Base-by-base conservation (phyloP, 1,139 yeast genomes). In the Yamadazyma taylorii region DNA sequence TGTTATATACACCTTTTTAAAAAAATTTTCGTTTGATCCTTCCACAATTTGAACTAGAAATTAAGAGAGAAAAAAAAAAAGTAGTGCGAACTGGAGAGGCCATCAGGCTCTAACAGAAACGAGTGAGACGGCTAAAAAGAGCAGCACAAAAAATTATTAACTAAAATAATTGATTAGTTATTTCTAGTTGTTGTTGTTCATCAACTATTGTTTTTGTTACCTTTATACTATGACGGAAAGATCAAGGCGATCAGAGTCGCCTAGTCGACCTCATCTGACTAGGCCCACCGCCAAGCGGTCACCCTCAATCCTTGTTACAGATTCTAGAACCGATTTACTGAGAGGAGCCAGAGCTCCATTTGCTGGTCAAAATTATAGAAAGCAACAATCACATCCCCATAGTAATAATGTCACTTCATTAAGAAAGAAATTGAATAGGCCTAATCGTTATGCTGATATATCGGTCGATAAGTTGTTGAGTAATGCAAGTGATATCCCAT, bases 251-350 rank as follows among this genome's bases (percentile, higher is more conserved):
- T 35, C 49, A n/a, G 26, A 33, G 11, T 41, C 50, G 3, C 40
- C 46, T 19, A 38, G 17, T 14, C 14, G 13, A 12, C 24, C 31
- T 7, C 29, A 33, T 30, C 11, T 40, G 15, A 58, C 60, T 43
- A 61, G 78, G 38, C 84, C 89, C 6, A 81, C 87, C 3, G 89
- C 94, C n/a, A 85, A 85, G 51, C 66, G 97, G 50, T 85, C 96
- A 19, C 97, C 97, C 5, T 87, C 96, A 1, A 90, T 90, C 55
- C 69, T 90, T 38, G 97, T 90, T 26, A 90, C 97, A 0, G 97
- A 90, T 62, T 79, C 85, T 3, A 70, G 97, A 45, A 77, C 79
- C 36, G 73, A 78, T 36, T 73, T 60, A 13, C 50, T 75, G 16
- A 73, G 75, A 40, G 78, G 85, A 9, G 67, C 79, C 13, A 64